Base-by-base conservation (phyloP, 2,329 filamentous ascomycete species). In the Fusarium euwallaceae region DNA sequence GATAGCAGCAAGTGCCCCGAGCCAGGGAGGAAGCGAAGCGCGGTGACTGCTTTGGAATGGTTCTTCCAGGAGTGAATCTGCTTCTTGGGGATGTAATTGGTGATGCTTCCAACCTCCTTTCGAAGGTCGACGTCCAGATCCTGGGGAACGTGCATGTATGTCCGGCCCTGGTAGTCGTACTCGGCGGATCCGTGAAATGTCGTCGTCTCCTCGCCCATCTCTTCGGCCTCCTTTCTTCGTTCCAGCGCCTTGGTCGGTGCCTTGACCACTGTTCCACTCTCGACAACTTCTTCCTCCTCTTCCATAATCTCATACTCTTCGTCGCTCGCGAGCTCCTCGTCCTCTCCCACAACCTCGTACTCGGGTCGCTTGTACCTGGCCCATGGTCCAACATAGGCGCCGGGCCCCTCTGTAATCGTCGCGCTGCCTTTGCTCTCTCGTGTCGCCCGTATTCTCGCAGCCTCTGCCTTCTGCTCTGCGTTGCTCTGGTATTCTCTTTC, bases 141-240 rank as follows among this genome's bases (percentile, higher is more conserved):
- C 82, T 95, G 95, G 4, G 97, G 97, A 55, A 98, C 89, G 84
- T 99, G 97, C 96, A 99, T 98, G 82, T 98, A 99, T 37, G 96
- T 97, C 75, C 97, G 89, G 58, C 97, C 97, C 82, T 97, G 94
- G 85, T 99, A 99, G 82, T 99, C 97, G 86, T 92, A 93, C 84
- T 97, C 87, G 80, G 94, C 88, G 45, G 89, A 89, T 72, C 95
- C 97, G 80, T 98, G 93, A 84, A 98, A 99, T 53, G 92, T 92
- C 51, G 93, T 95, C 62, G 93, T 97, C 85, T 99, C 97, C 29
- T 90, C 90, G 69, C 91, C 91, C 78, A 88, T 75, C 74, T 88
- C 87, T 80, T 92, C 90, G 10, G 88, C 87, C 80, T 90, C 86
- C 81, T 90, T 89, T 75, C 91, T 83, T 72, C 86, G 86, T 39